Conservation (phyloP, 2,329 filamentous ascomycete genomes). For the Alternaria infectoria region DNA sequence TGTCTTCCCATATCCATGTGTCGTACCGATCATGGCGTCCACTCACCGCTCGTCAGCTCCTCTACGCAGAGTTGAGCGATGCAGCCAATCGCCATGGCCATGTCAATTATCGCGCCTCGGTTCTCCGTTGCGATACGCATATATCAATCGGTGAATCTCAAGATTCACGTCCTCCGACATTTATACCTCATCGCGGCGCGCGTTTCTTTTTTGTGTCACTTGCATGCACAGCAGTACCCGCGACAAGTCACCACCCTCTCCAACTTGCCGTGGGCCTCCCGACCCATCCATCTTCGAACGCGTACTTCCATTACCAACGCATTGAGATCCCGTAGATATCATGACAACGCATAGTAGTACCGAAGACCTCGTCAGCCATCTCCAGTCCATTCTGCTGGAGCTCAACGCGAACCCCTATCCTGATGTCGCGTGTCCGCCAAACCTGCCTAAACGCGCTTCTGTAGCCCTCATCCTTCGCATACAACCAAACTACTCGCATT, state of each 20-base stretch:
- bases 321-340: background rate
- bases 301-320: background rate
- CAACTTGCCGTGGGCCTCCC: background rate
- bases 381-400: slow-evolving; percentile 51
- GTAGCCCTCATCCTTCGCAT: slow-evolving; percentile 70
- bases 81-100: slow-evolving; percentile 10
- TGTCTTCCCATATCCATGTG: background rate
- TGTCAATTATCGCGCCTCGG: slow-evolving; percentile 6
- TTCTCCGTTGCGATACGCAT: background rate
- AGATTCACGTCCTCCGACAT: background rate
- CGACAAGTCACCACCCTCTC: background rate
- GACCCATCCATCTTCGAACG: background rate
- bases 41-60: background rate
- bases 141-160: background rate
- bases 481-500: slow-evolving; percentile 63
- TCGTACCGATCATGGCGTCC: background rate
- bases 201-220: background rate
- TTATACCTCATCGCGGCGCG: background rate
- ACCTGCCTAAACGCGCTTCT: slow-evolving; percentile 66
- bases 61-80: background rate
- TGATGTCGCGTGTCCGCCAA: slow-evolving; percentile 56
- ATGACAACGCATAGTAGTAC: slow-evolving; percentile 28
- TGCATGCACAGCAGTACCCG: background rate
- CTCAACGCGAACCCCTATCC: slow-evolving; percentile 57
- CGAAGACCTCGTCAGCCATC: slow-evolving; percentile 47